Evolutionary conservation across 495 filamentous ascomycete genomes (phyloP).

Genomic region (Aspergillus coremiiformis): DNA sequence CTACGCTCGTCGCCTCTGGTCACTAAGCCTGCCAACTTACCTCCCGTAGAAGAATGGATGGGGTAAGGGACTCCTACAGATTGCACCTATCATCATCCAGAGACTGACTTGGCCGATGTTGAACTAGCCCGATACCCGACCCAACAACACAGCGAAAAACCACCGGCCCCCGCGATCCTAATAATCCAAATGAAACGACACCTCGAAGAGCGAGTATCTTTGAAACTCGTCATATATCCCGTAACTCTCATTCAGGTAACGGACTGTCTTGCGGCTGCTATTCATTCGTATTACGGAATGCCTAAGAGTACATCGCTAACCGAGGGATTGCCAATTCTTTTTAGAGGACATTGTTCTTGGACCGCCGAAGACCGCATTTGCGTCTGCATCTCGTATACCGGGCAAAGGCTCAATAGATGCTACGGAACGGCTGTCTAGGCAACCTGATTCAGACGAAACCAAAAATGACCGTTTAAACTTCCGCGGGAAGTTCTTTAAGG

Average conservation of each 20-base stretch:
- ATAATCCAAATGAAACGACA: conserved; percentile 31
- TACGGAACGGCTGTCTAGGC: conserved; percentile 41
- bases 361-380: conserved; percentile 79
- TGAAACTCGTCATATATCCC: conserved; percentile 54
- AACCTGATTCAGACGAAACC: conserved; percentile 40
- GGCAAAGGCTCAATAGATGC: conserved; percentile 45
- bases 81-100: conserved; percentile 10
- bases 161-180: conserved; percentile 36
- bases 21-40: conserved; percentile 69
- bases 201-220: conserved; percentile 52
- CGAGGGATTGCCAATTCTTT: conserved; percentile 26
- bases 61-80: conserved; percentile 51
- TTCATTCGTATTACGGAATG: conserved; percentile 10
- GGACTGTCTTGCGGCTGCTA: neutral
- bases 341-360: conserved; percentile 82
- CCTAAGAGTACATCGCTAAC: conserved; percentile 14
- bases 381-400: conserved; percentile 63
- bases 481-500: conserved; percentile 46
- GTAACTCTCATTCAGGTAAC: conserved; percentile 52
- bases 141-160: conserved; percentile 43
- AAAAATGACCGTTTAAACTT: conserved; percentile 58
- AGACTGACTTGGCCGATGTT: conserved; percentile 21
- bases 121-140: conserved; percentile 38
- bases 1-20: conserved; percentile 81
- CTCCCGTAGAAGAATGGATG: conserved; percentile 96